Evolutionary conservation across 345 rosid genomes (phyloP), one percentile per base, ranked within the genome.

Genomic region (Gossypium turneri): DNA sequence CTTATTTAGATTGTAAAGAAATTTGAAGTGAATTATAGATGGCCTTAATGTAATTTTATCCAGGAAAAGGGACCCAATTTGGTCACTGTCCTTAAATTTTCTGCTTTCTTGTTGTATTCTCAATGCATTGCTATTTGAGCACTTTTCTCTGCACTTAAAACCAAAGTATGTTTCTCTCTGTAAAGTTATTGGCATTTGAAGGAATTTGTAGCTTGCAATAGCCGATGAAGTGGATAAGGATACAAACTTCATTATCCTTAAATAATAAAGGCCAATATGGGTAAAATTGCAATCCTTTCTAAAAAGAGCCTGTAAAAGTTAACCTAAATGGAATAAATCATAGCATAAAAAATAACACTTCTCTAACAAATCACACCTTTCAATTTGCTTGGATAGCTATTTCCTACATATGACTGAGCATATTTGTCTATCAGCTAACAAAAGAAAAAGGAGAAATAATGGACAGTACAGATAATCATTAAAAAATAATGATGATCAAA

Each of bases 71-170:
- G 17, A 44, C 29, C 52, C 44, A 44, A 64, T 64, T 41, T 10
- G 12, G 29, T 44, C 27, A 34, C 41, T 1, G 16, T 52, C 59
- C 55, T 2, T 50, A 51, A 51, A 69, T 51, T 9, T 51, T 17
- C 45, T 9, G 13, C 8, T 41, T 48, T 44, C 59, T 50, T 24
- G 57, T 8, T 69, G 59, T 19, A 69, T 25, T 29, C 24, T 52
- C 25, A 52, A 29, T 27, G 73, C 20, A 27, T 27, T 29, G 47
- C 74, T 55, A 19, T 70, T 56, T 55, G 64, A 71, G 64, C 63
- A 38, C 34, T 71, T 71, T 55, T 41, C 74, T 29, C 4, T 4
- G 60, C 60, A 51, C 24, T 69, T 69, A n/a, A 69, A 27, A 69
- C 47, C 9, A 69, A 50, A 52, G 60, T 17, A 69, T 4, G 24